Evolutionary conservation across 495 filamentous ascomycete genomes (phyloP), one percentile per base, ranked within the genome.

Genomic region (Aspergillus cristatus): DNA sequence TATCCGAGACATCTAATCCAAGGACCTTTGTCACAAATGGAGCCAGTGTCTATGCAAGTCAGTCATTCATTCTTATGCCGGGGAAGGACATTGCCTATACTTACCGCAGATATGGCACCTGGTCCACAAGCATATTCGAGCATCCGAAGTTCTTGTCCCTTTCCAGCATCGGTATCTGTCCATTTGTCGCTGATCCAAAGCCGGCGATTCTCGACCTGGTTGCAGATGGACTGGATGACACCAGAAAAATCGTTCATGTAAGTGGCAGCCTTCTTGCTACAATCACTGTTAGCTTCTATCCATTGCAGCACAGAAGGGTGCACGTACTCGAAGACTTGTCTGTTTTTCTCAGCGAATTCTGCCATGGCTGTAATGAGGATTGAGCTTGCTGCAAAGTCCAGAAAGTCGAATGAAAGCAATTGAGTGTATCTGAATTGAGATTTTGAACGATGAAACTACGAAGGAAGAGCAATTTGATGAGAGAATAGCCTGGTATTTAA

Each of bases 111-210:
- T 43, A 84, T 65, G 43, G 67, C 38, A 3, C 83, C 84, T 13
- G 81, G 76, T 3, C 84, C 84, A 41, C 80, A 86, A 32, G 84
- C 84, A 57, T 86, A 89, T 45, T 89, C 84, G 7, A 89, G 60
- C 34, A 86, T 49, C 22, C 70, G 66, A 30, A 82, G 61, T 18
- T 71, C 58, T 39, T 67, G 64, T 30, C 46, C 57, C n/a, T 60
- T 50, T 8, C 54, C 50, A 13, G 41, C 50, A 24, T 48, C 58
- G 8, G 58, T 63, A 22, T 69, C 62, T 11, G 53, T 62, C 71
- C 75, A 79, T 39, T 69, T 65, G 14, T 76, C 68, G 14, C 74
- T 78, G 37, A 84, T 71, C 68, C 81, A 86, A 22, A 70, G 65
- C 11, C 76, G 65, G 16, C 70, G 67, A 6, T 54, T 49, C 17